Base-by-base conservation (phyloP, 2,329 filamentous ascomycete genomes). In the Onygena corvina region DNA sequence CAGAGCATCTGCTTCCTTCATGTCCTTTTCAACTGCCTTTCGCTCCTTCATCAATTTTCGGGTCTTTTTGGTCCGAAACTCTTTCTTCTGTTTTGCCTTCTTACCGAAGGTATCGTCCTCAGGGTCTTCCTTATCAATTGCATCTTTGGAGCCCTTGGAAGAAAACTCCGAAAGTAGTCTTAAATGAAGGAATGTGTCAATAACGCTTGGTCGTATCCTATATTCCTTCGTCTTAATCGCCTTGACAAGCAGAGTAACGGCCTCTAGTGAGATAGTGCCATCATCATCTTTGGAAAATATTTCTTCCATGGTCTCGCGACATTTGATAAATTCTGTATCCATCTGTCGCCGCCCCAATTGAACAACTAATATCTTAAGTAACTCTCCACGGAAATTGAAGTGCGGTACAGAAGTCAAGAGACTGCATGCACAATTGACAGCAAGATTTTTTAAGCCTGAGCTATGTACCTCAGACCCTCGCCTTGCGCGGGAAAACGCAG, bases 211-310 rank as follows among this genome's bases (percentile, higher is more conserved):
- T 58, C 95, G 79, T 23, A 95, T 76, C 42, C 80, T 71, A 65
- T 86, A 98, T 51, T 90, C 80, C 57, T 81, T 83, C 1, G 81
- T 81, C 68, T 86, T 94, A 81, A 98, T 90, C 89, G 95, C 94
- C 71, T 92, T 94, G 20, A 86, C 80, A 35, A 98, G 71, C 49
- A 94, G 74, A 0, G 81, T 79, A 8, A 94, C 86, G 0, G 86
- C 85, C 63, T 98, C 92, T 57, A 94, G 75, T 0, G 89, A 87
- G 1, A 88, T 81, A 14, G 84, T 80, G 12, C 92, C 92, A 60
- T 96, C 90, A 45, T 95, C 87, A 54, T 98, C 92, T 9, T 88
- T 81, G 16, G 73, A 73, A 61, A 96, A 95, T 1, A 96, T 71
- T 2, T 79, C 83, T 66, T 94, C 84, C 34, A 98, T 66, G 0